Evolutionary conservation across 192 early-diverging fungal species (phyloP).

Genomic region (Entophlyctis luteolus): DNA sequence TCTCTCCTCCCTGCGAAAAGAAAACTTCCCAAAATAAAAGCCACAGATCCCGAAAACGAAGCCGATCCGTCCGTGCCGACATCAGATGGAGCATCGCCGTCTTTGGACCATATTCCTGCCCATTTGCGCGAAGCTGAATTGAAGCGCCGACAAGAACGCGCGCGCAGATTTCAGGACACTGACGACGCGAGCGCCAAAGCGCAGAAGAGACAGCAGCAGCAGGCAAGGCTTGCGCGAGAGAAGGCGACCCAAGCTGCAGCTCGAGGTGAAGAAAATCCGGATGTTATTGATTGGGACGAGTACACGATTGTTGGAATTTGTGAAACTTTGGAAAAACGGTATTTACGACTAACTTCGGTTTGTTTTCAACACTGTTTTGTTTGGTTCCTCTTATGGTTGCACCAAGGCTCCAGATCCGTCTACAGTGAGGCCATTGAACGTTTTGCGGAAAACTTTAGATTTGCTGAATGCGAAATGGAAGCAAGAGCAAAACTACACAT

Average conservation of each 20-base stretch:
- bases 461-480: conserved; percentile 78
- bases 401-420: conserved; percentile 81
- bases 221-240: conserved; percentile 5
- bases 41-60: neutral
- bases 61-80: neutral
- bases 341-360: conserved; percentile 87
- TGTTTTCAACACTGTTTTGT: neutral
- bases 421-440: conserved; percentile 81
- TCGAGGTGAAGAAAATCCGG: conserved; percentile 44
- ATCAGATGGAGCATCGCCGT: conserved; percentile 21
- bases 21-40: conserved; percentile 8
- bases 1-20: neutral
- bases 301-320: conserved; percentile 88
- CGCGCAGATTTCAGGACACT: conserved; percentile 29
- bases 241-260: conserved; percentile 17
- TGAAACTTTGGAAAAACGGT: conserved; percentile 81
- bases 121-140: conserved; percentile 31
- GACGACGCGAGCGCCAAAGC: conserved; percentile 3
- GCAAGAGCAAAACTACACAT: conserved; percentile 83
- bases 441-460: conserved; percentile 74
- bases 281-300: conserved; percentile 74
- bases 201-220: neutral
- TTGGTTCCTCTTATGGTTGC: neutral
- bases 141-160: conserved; percentile 29
- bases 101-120: conserved; percentile 26